Conservation (phyloP, 106 monocot species). For the Dendrobium catenatum region DNA sequence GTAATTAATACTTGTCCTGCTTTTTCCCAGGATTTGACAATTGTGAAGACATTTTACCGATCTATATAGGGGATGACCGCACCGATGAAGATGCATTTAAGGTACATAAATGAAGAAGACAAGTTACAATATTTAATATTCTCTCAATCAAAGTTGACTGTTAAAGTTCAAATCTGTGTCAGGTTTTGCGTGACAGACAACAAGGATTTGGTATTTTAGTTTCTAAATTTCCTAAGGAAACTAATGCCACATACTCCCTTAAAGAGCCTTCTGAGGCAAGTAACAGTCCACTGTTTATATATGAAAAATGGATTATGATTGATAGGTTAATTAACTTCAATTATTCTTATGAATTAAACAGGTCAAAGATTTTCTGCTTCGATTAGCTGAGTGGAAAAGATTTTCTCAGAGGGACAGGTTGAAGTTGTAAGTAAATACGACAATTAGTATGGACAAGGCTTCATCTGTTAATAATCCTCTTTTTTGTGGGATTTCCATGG, state of each 20-base stretch:
- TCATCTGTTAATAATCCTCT: not conserved
- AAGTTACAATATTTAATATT: no score
- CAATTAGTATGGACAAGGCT: not conserved
- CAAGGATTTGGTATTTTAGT: conserved; percentile 64
- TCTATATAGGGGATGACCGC: conserved; percentile 9
- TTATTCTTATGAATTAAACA: not conserved
- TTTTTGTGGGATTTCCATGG: no score
- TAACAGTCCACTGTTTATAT: not conserved
- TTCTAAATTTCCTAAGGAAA: conserved; percentile 62
- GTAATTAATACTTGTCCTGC: not conserved
- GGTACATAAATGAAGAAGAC: not conserved
- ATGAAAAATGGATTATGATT: not conserved
- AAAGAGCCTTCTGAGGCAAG: conserved; percentile 57
- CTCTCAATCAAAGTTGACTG: no score
- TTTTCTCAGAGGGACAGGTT: not conserved
- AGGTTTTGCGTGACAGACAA: conserved; percentile 52
- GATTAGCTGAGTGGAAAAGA: conserved; percentile 16
- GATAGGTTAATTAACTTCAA: not conserved
- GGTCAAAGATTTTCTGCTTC: conserved; percentile 25
- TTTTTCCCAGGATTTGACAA: conserved; percentile 1
- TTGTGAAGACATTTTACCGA: not conserved
- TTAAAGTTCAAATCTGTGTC: not conserved
- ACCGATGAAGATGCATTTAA: conserved; percentile 12
- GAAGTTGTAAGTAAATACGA: not conserved
- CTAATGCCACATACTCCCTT: conserved; percentile 55